Percentiles rank a stretch among this genome's conserved stretches.
These are phyloP conservation scores for Exophiala sp. DNA, from an alignment of 2,329 filamentous ascomycete species.

Conservation along the genomic window DNA sequence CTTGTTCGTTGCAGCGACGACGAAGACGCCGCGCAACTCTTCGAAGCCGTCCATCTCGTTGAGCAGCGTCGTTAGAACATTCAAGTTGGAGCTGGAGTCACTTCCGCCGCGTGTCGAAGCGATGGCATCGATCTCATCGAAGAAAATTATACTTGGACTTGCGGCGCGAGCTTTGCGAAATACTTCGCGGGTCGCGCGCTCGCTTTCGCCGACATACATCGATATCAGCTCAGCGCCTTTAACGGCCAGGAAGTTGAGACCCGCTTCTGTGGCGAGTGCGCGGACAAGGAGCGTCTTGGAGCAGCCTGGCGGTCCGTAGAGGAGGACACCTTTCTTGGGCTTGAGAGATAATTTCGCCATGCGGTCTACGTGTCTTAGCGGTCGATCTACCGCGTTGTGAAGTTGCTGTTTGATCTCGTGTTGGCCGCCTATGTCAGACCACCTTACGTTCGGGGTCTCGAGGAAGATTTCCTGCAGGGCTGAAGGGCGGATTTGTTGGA, in stretches of 20 bases:
- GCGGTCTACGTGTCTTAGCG: slow-evolving; percentile 52
- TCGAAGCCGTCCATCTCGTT: slow-evolving; percentile 98
- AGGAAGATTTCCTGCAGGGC: slow-evolving; percentile 88
- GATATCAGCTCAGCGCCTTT: slow-evolving; percentile 91
- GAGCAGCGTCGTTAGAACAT: slow-evolving; percentile 82
- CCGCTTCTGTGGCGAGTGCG: slow-evolving; percentile 83
- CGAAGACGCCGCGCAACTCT: slow-evolving; percentile 73
- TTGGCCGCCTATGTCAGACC: slow-evolving; percentile 86
- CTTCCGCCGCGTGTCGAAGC: slow-evolving; percentile 53
- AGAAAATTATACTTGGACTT: slow-evolving; percentile 89
- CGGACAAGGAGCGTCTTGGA: slow-evolving; percentile 92
- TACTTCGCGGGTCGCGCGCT: slow-evolving; percentile 77
- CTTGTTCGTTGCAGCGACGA: slow-evolving; percentile 87
- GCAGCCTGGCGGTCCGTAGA: slow-evolving; percentile 91
- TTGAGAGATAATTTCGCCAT: slow-evolving; percentile 52
- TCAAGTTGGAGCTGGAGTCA: slow-evolving; percentile 56
- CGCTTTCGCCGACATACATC: slow-evolving; percentile 96
- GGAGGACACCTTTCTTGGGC: slow-evolving; percentile 75
- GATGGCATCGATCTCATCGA: slow-evolving; percentile 93
- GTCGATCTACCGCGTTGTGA: slow-evolving; percentile 56
- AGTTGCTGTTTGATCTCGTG: slow-evolving; percentile 66
- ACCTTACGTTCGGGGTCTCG: slow-evolving; percentile 79
- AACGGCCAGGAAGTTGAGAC: slow-evolving; percentile 89
- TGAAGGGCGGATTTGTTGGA: slow-evolving; percentile 69
- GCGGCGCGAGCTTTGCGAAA: slow-evolving; percentile 84